phyloP scores from a whole-genome alignment of 1,139 yeast genomes.

The Hanseniaspora uvarum region DNA sequence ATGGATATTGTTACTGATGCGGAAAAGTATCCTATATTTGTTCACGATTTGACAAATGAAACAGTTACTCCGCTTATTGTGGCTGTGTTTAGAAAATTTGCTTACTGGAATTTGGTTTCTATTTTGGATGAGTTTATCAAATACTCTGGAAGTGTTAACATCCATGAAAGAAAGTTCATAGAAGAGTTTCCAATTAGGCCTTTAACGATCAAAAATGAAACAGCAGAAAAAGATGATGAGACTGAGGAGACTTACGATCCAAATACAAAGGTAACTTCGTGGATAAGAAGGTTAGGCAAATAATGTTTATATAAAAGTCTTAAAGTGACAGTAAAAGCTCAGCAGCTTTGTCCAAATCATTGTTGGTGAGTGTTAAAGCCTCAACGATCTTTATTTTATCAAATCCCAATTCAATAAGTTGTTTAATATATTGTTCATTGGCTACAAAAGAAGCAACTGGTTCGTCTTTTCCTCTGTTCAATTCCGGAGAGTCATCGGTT shows the following conservation, averaged over 20 bases:
- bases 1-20: conserved; percentile 52
- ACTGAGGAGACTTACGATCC: background rate
- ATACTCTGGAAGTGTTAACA: conserved; percentile 67
- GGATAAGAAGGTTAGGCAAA: conserved; percentile 16
- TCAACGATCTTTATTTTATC: conserved; percentile 48
- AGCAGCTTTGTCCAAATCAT: conserved; percentile 67
- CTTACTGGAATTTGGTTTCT: conserved; percentile 83
- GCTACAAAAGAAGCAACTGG: conserved; percentile 11
- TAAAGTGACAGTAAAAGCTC: conserved; percentile 44
- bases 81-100: conserved; percentile 74
- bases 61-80: conserved; percentile 73
- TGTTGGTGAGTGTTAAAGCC: conserved; percentile 59
- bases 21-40: conserved; percentile 57
- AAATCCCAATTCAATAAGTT: conserved; percentile 62
- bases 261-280: conserved; percentile 2
- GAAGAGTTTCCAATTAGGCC: conserved; percentile 61
- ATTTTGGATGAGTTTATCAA: conserved; percentile 76
- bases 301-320: background rate
- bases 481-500: conserved; percentile 7
- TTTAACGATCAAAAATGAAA: conserved; percentile 28
- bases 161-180: conserved; percentile 73
- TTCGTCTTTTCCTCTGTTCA: conserved; percentile 13
- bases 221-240: conserved; percentile 12
- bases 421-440: conserved; percentile 41
- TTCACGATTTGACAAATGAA: conserved; percentile 85